Base-by-base conservation (phyloP, 2,329 filamentous ascomycete species). In the Neonectria faginata region DNA sequence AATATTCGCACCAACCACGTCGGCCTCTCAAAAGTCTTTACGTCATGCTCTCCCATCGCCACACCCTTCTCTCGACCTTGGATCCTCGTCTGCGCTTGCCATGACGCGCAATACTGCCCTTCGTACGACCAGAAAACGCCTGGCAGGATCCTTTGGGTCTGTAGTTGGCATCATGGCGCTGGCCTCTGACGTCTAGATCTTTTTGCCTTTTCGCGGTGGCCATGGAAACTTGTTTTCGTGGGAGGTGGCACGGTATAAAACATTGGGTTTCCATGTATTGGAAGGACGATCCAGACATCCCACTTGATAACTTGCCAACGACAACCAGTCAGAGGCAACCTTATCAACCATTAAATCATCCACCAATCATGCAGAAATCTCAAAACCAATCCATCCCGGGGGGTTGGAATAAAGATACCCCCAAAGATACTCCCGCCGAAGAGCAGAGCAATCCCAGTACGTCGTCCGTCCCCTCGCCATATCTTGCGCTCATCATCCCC, bases 391-490 rank as follows among this genome's bases (percentile, higher is more conserved):
- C 75, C 27, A 70, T 75, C 55, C 71, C 71, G 6, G 75, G 73
- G 45, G 73, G 71, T 25, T 73, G 75, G 67, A 73, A 70, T 53
- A 77, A 78, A 66, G 76, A 78, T 33, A 73, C 72, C 42, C 74
- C 74, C 60, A 65, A 71, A 65, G 70, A 74, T 27, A 67, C 68
- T 62, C 66, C 70, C 41, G 51, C 64, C 22, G 70, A 65, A 12
- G 74, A 77, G 66, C 65, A 75, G 64, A 64, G 69, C 54, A 73
- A 76, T 62, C 70, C 77, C 62, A 71, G 77, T 79, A 65, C 68
- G 77, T 73, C 64, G 20, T 64, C 62, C 58, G 39, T 71, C 64
- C 68, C 61, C 16, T 65, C 57, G 33, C 67, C 70, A 52, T 70
- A 62, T 63, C 62, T 71, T 52, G 67, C 69, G 62, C 70, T 73